Evolutionary conservation across 1,284 basidiomycete genomes (phyloP), one percentile per base, ranked within the genome.

Genomic region (Pyrrhoderma lamaoense): DNA sequence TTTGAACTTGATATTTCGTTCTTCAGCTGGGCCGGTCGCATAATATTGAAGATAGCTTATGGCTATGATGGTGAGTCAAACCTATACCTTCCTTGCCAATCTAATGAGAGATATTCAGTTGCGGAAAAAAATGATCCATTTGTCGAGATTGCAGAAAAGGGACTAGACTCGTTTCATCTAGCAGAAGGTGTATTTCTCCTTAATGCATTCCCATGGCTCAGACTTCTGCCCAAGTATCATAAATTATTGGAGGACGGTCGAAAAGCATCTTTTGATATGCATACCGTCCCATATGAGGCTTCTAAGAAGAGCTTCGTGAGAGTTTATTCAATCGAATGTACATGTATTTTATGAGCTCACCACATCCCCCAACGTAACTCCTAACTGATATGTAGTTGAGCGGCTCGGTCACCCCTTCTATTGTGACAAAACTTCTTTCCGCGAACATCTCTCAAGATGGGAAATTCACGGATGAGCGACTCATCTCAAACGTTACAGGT

Each of bases 191-290:
- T 52, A 22, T 52, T 52, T 39, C 38, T 52, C 23, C 39, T 52
- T 8, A 52, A 52, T 23, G 45, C 35, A 0, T 16, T 53, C 22
- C 46, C 46, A 27, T 23, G 21, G 47, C 34, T 47, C 22, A 31
- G 27, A 35, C 31, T 50, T 35, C 27, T 54, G 3, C 53, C 53
- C 5, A 25, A 22, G 7, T 54, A 47, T 31, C 19, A 35, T 5
- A 46, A 27, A 13, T 16, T 25, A 9, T 45, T 49, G 7, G 13
- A 42, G 21, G 39, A 47, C 18, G 36, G 52, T 22, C 8, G 34
- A 68, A 16, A 22, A n/a, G 25, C 47, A 9, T 35, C 45, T 27
- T 27, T 7, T 38, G 48, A 25, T 23, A 55, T 54, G 39, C 39
- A 25, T 23, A 23, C 45, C 25, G 38, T 43, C 18, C 46, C 46